A percentile compares a stretch with the other conserved stretches of the same genome.
Conservation (phyloP, 352 stramenopile species). For the Pythium aristosporum region DNA sequence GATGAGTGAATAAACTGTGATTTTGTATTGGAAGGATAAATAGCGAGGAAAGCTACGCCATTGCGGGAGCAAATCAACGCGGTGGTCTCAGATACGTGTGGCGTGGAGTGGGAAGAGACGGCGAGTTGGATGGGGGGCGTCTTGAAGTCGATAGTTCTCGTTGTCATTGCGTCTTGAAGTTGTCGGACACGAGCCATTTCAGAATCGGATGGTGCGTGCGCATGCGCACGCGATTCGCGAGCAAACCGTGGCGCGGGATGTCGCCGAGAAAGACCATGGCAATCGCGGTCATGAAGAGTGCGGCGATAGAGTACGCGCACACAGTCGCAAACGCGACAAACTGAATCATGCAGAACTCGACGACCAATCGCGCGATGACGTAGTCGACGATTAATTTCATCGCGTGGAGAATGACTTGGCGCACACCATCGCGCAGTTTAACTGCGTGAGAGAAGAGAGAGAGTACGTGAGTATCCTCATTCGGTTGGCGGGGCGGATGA, state of each 20-base stretch:
- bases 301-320: not conserved
- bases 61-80: not conserved
- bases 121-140: too few relatives aligned
- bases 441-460: not conserved
- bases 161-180: not conserved
- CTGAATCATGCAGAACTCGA: not conserved
- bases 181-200: not conserved
- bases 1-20: not conserved
- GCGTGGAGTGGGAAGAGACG: not conserved
- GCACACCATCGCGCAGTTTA: not conserved
- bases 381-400: not conserved
- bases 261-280: not conserved
- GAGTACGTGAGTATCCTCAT: not conserved
- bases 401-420: not conserved
- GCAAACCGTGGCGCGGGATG: not conserved
- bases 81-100: not conserved
- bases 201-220: slow-evolving; percentile 9
- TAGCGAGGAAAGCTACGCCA: not conserved
- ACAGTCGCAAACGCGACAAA: not conserved
- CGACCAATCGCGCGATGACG: not conserved
- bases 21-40: not conserved
- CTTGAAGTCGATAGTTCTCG: not conserved
- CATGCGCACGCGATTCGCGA: slow-evolving; percentile 10
- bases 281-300: not conserved
- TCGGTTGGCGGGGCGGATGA: not conserved